phyloP scores from a whole-genome alignment of 2,329 filamentous ascomycete species.

The Lecanicillium sp. region DNA sequence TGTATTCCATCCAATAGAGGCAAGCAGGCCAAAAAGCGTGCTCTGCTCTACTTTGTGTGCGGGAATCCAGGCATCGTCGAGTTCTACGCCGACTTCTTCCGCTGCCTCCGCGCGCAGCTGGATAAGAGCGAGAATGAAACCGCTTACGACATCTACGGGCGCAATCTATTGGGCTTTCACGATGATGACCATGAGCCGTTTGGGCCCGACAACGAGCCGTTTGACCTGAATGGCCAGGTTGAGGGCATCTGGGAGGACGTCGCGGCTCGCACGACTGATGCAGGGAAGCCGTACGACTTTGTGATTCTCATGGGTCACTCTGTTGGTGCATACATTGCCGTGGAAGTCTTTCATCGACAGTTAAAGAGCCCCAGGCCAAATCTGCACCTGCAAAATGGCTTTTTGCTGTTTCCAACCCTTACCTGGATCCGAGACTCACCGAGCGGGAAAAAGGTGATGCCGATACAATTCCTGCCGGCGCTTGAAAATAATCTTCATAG shows the following conservation, averaged over 20 bases:
- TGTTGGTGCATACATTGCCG: constrained; percentile 62
- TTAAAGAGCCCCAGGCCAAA: constrained; percentile 29
- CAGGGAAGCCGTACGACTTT: constrained; percentile 38
- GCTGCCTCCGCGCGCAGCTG: constrained; percentile 45
- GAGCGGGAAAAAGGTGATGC: constrained; percentile 39
- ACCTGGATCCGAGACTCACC: constrained; percentile 59
- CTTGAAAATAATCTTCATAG: constrained; percentile 32
- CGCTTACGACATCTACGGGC: constrained; percentile 47
- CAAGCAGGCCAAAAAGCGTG: constrained; percentile 16
- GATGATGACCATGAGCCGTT: constrained; percentile 44
- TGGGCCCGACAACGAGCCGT: constrained; percentile 31
- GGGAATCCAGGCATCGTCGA: constrained; percentile 70
- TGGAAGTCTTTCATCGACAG: constrained; percentile 57
- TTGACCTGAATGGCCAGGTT: constrained; percentile 47
- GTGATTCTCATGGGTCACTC: constrained; percentile 67
- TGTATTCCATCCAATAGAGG: constrained; percentile 20
- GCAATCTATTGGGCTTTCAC: constrained; percentile 50
- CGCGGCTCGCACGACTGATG: constrained; percentile 16
- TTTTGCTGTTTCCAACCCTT: constrained; percentile 68
- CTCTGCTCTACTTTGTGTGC: constrained; percentile 63
- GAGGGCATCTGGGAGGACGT: constrained; percentile 31
- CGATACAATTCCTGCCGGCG: constrained; percentile 31
- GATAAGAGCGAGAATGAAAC: constrained; percentile 26
- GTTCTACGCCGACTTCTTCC: constrained; percentile 64
- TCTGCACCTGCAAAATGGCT: constrained; percentile 39